Evolutionary conservation across 2,329 filamentous ascomycete species (phyloP), one percentile per base, ranked within the genome.

Genomic region (Aspergillus candidus): DNA sequence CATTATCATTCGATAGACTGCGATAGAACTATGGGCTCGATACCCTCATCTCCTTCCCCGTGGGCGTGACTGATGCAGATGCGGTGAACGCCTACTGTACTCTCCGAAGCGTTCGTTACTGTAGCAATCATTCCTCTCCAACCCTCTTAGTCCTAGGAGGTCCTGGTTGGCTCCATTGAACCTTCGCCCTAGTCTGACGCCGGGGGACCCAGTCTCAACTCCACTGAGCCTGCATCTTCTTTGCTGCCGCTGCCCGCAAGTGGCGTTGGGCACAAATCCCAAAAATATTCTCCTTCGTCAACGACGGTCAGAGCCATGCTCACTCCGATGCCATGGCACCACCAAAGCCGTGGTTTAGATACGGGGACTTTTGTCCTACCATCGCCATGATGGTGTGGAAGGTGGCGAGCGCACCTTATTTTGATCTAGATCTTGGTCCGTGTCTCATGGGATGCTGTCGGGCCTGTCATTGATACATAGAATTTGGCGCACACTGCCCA

Each of bases 191-290:
- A 47, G 48, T 33, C 34, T 40, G 35, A 38, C 47, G 43, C 40
- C 40, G 37, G 44, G 49, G 46, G 48, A 47, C 53, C 58, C 54
- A 40, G 50, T 53, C 53, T 52, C 41, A 30, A 39, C 44, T 47
- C 51, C 47, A 54, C 47, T 43, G 41, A 51, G 46, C 35, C 41
- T 58, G 52, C 52, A 54, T 51, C 50, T 43, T 41, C 48, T 59
- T 58, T 58, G 34, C 48, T 49, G 43, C 50, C 44, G 44, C 51
- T 46, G 44, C 41, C 52, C 46, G 46, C 40, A 48, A 43, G 40
- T 46, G 38, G 42, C 47, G 52, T 57, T 54, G 54, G 54, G 61
- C 60, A 65, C 53, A 54, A 59, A 63, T 57, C 40, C 35, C 22
- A 27, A 27, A 27, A 27, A 44, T 42, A 38, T 48, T 44, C 53